A percentile compares a stretch with the other conserved stretches of the same genome.
Conservation (phyloP, 768 basidiomycete genomes). For the Epithele typhae region DNA sequence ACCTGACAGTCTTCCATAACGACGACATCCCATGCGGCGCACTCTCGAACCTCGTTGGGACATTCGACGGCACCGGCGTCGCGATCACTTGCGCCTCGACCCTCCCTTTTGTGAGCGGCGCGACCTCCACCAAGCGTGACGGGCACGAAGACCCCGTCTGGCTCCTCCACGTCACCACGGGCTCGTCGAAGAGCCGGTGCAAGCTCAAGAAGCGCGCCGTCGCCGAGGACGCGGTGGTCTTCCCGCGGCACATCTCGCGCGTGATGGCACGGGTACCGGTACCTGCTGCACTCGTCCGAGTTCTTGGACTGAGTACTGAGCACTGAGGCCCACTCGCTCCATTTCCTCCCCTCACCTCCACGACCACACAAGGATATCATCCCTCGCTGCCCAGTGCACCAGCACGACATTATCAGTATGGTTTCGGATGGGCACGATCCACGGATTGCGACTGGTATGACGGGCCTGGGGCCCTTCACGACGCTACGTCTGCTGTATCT, state of each 20-base stretch:
- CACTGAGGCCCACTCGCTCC: not conserved
- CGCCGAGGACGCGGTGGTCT: not conserved
- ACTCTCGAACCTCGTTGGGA: slow-evolving; percentile 21
- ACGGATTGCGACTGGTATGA: too few relatives aligned
- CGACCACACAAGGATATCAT: too few relatives aligned
- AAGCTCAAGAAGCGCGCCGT: slow-evolving; percentile 8
- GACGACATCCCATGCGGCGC: slow-evolving; percentile 24
- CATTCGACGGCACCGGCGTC: slow-evolving; percentile 8
- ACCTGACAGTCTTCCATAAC: slow-evolving; percentile 32
- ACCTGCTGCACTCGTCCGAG: slow-evolving; percentile 5
- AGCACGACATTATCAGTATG: too few relatives aligned
- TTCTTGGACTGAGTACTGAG: not conserved
- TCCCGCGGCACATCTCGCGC: slow-evolving; percentile 15
- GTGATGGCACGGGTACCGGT: slow-evolving; percentile 16
- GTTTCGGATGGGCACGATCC: too few relatives aligned
- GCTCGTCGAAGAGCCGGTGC: slow-evolving; percentile 11
- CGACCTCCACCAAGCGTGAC: slow-evolving; percentile 2
- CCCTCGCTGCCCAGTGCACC: too few relatives aligned
- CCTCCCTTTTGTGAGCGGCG: slow-evolving; percentile 16
- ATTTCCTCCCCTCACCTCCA: not conserved
- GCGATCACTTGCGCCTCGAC: slow-evolving; percentile 7
- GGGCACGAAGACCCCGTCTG: not conserved
- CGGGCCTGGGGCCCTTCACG: too few relatives aligned
- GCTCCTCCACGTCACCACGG: not conserved
- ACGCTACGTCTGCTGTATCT: too few relatives aligned